phyloP scores from a whole-genome alignment of 2,329 filamentous ascomycete genomes.

The Colletotrichum sp. region DNA sequence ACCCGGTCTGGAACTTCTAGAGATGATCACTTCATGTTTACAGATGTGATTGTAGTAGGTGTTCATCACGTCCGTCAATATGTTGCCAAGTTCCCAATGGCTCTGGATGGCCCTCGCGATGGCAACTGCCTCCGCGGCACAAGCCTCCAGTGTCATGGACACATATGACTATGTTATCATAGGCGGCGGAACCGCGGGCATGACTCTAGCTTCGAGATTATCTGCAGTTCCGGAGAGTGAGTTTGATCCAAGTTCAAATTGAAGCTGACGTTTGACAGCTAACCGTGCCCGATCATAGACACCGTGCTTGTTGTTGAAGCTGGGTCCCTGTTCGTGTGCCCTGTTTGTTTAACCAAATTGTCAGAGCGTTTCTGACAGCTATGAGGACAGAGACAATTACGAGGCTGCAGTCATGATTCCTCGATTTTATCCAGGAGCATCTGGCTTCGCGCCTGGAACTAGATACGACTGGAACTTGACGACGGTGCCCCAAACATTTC shows the following conservation, averaged over 20 bases:
- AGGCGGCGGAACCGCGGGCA: constrained; percentile 35
- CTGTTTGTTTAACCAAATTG: not conserved
- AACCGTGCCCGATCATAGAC: not conserved
- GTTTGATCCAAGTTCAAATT: not conserved
- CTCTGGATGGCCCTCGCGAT: not conserved
- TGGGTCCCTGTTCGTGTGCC: constrained; percentile 16
- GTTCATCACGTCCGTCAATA: not conserved
- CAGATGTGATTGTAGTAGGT: not conserved
- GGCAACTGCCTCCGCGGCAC: not conserved
- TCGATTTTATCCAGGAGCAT: not conserved
- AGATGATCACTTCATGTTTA: not conserved
- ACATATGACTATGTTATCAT: constrained; percentile 33
- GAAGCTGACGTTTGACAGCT: not conserved
- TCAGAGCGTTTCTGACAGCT: not conserved
- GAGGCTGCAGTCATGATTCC: constrained; percentile 15
- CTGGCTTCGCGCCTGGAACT: constrained; percentile 24
- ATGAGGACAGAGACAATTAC: not conserved
- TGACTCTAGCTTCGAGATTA: constrained; percentile 36
- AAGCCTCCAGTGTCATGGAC: not conserved
- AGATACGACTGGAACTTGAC: constrained; percentile 43
- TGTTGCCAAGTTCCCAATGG: not conserved
- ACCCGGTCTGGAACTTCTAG: not conserved
- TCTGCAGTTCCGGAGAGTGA: not conserved
- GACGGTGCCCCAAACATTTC: constrained; percentile 38
- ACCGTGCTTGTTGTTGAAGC: constrained; percentile 23